Percentiles rank a stretch among this genome's conserved stretches.
Evolutionary conservation across 2,329 filamentous ascomycete species (phyloP).

Genomic region (Sphaerulina musiva): DNA sequence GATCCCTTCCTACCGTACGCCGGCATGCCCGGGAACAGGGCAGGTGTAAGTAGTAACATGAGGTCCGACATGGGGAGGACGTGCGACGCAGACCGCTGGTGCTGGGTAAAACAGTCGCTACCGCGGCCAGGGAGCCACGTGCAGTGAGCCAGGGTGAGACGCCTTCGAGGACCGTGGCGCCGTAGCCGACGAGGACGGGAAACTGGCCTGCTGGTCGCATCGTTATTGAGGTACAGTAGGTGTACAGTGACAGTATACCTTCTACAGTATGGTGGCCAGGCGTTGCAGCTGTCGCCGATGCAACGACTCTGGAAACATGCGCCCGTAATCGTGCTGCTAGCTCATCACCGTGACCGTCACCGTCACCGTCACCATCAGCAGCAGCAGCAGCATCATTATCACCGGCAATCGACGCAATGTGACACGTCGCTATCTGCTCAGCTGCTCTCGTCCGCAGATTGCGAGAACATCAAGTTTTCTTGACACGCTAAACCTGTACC

Average conservation of each 20-base stretch:
- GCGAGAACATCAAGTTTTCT: conserved; percentile 7
- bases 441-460: neutral
- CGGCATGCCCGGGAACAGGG: conserved; percentile 11
- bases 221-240: too few relatives aligned
- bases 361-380: too few relatives aligned
- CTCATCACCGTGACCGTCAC: too few relatives aligned
- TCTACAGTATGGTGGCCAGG: neutral
- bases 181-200: neutral
- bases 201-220: neutral
- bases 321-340: too few relatives aligned
- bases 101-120: neutral
- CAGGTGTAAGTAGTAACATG: neutral
- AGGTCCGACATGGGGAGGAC: neutral
- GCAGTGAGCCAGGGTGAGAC: neutral
- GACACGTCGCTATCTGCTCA: neutral
- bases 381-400: neutral
- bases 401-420: neutral
- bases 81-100: neutral
- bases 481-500: conserved; percentile 9
- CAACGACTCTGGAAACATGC: too few relatives aligned
- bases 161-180: conserved; percentile 1
- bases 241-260: too few relatives aligned
- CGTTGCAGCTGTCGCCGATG: neutral
- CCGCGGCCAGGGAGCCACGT: conserved; percentile 8
- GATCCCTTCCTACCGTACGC: conserved; percentile 5